A percentile compares a stretch with the other conserved stretches of the same genome.
Evolutionary conservation across 164 flowering plant species (phyloP).

Genomic region (Annona cherimola): DNA sequence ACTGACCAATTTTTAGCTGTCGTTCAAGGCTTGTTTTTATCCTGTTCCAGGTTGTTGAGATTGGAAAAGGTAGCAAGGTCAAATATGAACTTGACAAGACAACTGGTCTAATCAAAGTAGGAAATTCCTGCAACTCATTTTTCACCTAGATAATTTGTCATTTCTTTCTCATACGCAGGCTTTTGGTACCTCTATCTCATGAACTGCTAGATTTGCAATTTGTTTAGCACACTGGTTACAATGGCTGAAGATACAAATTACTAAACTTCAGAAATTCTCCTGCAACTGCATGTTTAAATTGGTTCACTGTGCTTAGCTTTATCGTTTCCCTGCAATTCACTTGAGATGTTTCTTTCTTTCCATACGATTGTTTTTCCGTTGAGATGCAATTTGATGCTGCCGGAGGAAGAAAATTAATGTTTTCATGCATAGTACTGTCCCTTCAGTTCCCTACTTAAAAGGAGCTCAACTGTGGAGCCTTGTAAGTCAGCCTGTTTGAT

Average conservation of each 20-base stretch:
- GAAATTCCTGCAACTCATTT: background rate
- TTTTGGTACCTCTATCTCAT: background rate
- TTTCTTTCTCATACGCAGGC: conserved; percentile 2
- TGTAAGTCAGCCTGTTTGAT: too few species aligned
- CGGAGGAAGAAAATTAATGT: too few species aligned
- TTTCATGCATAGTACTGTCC: too few species aligned
- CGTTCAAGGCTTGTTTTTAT: background rate
- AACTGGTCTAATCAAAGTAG: conserved; percentile 71
- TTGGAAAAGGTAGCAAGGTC: conserved; percentile 84
- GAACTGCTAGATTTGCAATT: background rate
- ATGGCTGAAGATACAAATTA: background rate
- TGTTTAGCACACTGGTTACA: background rate
- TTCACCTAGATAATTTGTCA: background rate
- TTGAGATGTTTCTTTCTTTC: too few species aligned
- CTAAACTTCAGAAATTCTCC: background rate
- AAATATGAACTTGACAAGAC: conserved; percentile 90
- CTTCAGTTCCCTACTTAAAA: too few species aligned
- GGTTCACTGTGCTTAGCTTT: background rate
- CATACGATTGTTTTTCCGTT: too few species aligned
- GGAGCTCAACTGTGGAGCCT: too few species aligned
- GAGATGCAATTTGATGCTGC: too few species aligned
- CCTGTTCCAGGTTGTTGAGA: conserved; percentile 70
- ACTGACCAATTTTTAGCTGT: background rate
- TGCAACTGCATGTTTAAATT: background rate
- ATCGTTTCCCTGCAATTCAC: background rate